These are phyloP conservation scores for Conticribra weissflogii DNA, from an alignment of 108 stramenopile species.

Conservation along the genomic window DNA sequence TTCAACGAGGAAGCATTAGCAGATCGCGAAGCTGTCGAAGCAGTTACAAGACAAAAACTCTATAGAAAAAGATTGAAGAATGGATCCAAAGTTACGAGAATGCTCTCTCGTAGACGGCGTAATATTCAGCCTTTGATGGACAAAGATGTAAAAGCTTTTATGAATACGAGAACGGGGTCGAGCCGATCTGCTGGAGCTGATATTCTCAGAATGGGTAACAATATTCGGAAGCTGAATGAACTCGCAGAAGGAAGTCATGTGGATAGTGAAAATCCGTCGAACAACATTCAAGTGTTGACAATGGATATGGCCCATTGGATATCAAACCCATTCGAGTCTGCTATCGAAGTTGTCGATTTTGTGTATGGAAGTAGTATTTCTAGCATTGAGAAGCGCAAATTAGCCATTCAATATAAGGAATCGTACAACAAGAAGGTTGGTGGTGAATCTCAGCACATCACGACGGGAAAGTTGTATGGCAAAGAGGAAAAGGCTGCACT, in stretches of 20 bases:
- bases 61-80: background rate
- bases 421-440: slow-evolving; percentile 14
- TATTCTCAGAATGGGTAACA: slow-evolving; percentile 29
- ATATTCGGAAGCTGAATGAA: slow-evolving; percentile 20
- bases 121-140: too few species aligned
- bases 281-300: slow-evolving; percentile 14
- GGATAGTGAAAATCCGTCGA: background rate
- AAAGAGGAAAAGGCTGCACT: slow-evolving; percentile 6
- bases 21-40: too few species aligned
- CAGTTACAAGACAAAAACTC: background rate
- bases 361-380: slow-evolving; percentile 13
- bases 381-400: background rate
- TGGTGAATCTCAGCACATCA: slow-evolving; percentile 5
- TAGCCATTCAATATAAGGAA: slow-evolving; percentile 14
- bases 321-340: slow-evolving; percentile 6
- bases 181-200: slow-evolving; percentile 6
- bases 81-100: background rate
- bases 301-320: slow-evolving; percentile 16
- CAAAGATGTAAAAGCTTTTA: too few species aligned
- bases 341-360: slow-evolving; percentile 13
- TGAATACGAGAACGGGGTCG: too few species aligned
- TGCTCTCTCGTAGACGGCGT: too few species aligned
- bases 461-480: slow-evolving; percentile 15
- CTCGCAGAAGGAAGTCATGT: background rate
- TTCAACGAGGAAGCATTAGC: too few species aligned